These are phyloP conservation scores for Nemania bipapillata DNA, from an alignment of 2,329 filamentous ascomycete genomes.

Conservation along the genomic window DNA sequence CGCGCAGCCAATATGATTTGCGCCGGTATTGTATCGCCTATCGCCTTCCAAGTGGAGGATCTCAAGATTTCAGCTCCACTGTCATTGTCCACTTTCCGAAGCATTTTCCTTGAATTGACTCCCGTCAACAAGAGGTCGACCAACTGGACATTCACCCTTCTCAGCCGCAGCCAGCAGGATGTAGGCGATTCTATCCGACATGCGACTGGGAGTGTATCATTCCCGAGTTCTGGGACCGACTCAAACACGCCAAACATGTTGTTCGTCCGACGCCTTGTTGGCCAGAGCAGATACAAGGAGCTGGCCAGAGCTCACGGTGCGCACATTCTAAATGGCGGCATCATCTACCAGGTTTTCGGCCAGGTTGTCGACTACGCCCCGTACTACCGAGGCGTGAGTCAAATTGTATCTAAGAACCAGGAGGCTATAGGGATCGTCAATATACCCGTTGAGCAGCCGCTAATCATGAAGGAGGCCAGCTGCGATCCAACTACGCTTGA, in stretches of 20 bases:
- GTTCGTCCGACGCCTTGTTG: not conserved
- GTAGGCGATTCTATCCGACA: not conserved
- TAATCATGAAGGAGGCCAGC: too few species aligned
- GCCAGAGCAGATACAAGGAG: not conserved
- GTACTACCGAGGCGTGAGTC: slow-evolving; percentile 24
- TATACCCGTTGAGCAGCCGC: not conserved
- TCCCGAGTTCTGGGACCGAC: not conserved
- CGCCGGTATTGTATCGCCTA: not conserved
- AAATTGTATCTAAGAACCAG: not conserved
- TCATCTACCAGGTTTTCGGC: slow-evolving; percentile 3
- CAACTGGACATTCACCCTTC: not conserved
- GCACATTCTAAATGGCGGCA: not conserved
- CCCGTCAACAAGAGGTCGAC: not conserved
- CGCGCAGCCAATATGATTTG: not conserved
- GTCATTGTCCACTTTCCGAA: not conserved
- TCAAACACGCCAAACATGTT: not conserved
- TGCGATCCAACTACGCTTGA: slow-evolving; percentile 39
- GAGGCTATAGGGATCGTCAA: not conserved
- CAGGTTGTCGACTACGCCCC: slow-evolving; percentile 8
- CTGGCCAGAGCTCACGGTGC: not conserved
- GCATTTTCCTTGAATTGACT: not conserved
- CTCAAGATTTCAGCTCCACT: not conserved
- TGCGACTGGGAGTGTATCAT: not conserved
- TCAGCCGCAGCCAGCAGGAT: not conserved
- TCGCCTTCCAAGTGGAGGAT: not conserved